Evolutionary conservation across 2,329 filamentous ascomycete species (phyloP).

Genomic region (Cadophora sp.): DNA sequence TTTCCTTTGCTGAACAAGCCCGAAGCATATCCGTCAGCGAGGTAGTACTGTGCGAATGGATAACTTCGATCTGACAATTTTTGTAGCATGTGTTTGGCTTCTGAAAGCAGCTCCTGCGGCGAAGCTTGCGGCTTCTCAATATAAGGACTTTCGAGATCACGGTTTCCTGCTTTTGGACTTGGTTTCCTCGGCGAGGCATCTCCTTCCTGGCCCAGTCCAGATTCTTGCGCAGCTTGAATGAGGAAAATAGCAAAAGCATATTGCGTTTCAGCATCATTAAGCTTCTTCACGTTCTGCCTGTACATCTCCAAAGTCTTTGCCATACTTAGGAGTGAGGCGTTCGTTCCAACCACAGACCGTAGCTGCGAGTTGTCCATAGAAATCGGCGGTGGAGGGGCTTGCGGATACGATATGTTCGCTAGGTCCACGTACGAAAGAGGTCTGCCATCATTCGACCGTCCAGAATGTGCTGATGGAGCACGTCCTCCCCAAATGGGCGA

Average conservation of each 20-base stretch:
- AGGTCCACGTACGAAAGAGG: conserved; percentile 55
- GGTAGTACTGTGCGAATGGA: conserved; percentile 97
- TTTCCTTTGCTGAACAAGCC: conserved; percentile 95
- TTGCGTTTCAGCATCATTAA: conserved; percentile 85
- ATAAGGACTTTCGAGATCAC: conserved; percentile 56
- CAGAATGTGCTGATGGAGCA: conserved; percentile 43
- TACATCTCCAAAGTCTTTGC: conserved; percentile 99
- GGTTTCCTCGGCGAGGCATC: conserved; percentile 33
- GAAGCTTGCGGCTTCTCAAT: conserved; percentile 56
- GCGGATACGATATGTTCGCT: conserved; percentile 56
- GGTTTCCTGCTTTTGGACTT: conserved; percentile 53
- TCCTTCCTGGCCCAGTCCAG: conserved; percentile 63
- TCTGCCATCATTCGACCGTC: conserved; percentile 41
- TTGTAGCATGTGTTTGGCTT: conserved; percentile 89
- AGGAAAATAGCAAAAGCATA: conserved; percentile 97
- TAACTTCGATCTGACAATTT: conserved; percentile 86
- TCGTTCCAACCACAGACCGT: conserved; percentile 80
- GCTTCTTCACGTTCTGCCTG: conserved; percentile 95
- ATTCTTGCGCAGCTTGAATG: conserved; percentile 85
- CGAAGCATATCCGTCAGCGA: conserved; percentile 92
- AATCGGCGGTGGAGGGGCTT: conserved; percentile 44
- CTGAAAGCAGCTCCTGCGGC: conserved; percentile 75
- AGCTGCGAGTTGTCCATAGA: conserved; percentile 81
- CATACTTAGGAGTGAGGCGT: conserved; percentile 88
- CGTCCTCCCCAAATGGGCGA: conserved; percentile 42